phyloP scores from a whole-genome alignment of 306 rosid genomes.

The Styphnolobium japonicum region DNA sequence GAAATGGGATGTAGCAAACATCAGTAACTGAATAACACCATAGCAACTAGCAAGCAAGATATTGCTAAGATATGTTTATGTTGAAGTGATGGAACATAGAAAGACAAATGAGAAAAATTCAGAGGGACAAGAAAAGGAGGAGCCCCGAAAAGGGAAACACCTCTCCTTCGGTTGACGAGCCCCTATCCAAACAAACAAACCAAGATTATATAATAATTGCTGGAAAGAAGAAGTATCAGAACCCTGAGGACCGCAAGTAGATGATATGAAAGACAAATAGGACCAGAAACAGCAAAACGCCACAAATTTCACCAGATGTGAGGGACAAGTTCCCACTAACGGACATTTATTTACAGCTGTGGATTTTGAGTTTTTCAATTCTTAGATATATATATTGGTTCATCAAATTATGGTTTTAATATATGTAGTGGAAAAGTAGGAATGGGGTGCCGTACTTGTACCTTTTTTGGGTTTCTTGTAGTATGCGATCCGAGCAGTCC shows the following conservation, averaged over 20 bases:
- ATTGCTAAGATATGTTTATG: not conserved
- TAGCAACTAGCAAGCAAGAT: constrained; percentile 10
- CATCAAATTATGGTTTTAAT: not conserved
- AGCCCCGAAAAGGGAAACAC: constrained; percentile 48
- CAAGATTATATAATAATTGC: constrained; percentile 31
- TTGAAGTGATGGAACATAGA: constrained; percentile 74
- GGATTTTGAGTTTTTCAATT: constrained; percentile 20
- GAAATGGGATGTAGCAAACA: not conserved
- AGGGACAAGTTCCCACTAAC: constrained; percentile 26
- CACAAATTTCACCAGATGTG: constrained; percentile 34
- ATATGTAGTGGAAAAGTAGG: not conserved
- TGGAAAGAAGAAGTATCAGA: constrained; percentile 30
- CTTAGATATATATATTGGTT: not conserved
- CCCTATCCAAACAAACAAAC: constrained; percentile 7
- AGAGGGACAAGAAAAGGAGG: constrained; percentile 39
- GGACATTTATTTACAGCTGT: constrained; percentile 64
- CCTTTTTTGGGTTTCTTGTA: constrained; percentile 44
- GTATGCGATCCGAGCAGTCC: constrained; percentile 40
- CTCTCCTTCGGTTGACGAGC: constrained; percentile 51
- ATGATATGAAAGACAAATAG: constrained; percentile 39
- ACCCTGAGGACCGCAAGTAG: constrained; percentile 21
- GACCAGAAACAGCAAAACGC: constrained; percentile 44
- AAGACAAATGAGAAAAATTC: constrained; percentile 64
- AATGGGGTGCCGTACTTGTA: constrained; percentile 17
- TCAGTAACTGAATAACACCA: constrained; percentile 33